phyloP scores from a whole-genome alignment of 371 early-diverging fungal species.

The Actinomortierella wolfii region DNA sequence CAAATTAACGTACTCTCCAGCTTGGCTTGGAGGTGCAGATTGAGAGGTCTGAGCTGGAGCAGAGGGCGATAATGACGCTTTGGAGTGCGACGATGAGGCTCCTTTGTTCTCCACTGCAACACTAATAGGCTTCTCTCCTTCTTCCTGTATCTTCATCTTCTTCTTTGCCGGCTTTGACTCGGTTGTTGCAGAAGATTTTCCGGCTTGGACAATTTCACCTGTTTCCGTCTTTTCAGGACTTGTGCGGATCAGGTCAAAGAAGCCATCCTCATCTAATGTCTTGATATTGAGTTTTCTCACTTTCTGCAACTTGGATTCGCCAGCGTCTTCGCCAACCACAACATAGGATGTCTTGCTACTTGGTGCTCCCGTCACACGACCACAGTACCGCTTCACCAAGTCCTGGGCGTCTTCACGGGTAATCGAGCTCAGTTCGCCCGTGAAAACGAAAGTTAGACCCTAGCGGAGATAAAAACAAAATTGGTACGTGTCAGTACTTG shows the following conservation, averaged over 20 bases:
- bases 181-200: constrained; percentile 10
- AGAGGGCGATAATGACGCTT: constrained; percentile 11
- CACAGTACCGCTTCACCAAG: constrained; percentile 91
- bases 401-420: constrained; percentile 80
- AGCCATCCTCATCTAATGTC: constrained; percentile 88
- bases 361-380: constrained; percentile 81
- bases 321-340: constrained; percentile 93
- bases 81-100: constrained; percentile 5
- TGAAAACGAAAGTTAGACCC: constrained; percentile 91
- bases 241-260: constrained; percentile 80
- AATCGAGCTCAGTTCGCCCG: constrained; percentile 85
- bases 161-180: constrained; percentile 15
- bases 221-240: constrained; percentile 45
- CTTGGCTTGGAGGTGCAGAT: no score
- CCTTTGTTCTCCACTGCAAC: no score
- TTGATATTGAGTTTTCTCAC: constrained; percentile 75
- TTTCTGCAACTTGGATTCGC: constrained; percentile 89
- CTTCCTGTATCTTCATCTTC: constrained; percentile 5
- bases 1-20: no score
- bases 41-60: background rate
- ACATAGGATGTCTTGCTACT: constrained; percentile 93
- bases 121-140: no score
- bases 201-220: constrained; percentile 19
- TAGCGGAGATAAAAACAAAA: constrained; percentile 8
- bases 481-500: no score